Conservation (phyloP, 768 basidiomycete genomes). For the Lepiota venenata region DNA sequence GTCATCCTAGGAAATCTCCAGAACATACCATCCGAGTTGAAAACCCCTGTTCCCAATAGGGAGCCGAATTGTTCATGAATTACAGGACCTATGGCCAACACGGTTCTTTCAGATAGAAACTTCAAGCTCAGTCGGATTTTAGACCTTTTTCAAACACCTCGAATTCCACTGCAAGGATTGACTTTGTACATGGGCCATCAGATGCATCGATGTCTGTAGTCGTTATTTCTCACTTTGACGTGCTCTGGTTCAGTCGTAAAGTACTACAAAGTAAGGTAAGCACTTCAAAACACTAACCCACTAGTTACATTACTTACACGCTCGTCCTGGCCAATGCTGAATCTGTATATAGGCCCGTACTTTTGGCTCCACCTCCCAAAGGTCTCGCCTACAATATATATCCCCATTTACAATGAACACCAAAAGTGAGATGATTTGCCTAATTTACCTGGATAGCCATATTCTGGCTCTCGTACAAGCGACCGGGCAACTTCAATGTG, state of each 20-base stretch:
- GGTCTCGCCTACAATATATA: conserved; percentile 24
- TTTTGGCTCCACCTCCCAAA: conserved; percentile 19
- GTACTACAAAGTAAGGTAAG: conserved; percentile 15
- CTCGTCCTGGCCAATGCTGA: conserved; percentile 27
- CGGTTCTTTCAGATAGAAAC: background rate
- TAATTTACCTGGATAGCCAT: conserved; percentile 4
- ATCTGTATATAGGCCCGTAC: conserved; percentile 30
- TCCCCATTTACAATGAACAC: too few relatives aligned
- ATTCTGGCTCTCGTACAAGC: background rate
- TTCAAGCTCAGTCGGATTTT: background rate
- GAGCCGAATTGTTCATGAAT: conserved; percentile 24
- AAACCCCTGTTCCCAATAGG: conserved; percentile 55
- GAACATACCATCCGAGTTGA: conserved; percentile 56
- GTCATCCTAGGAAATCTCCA: too few relatives aligned
- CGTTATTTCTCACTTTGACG: conserved; percentile 26
- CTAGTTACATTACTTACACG: conserved; percentile 21
- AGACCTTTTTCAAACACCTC: conserved; percentile 40
- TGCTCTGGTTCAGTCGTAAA: conserved; percentile 26
- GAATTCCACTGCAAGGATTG: conserved; percentile 44
- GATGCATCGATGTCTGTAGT: background rate
- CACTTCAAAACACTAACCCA: too few relatives aligned
- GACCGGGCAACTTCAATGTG: background rate
- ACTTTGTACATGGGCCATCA: conserved; percentile 14
- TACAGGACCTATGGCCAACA: conserved; percentile 25
- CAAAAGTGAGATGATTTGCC: too few relatives aligned